Evolutionary conservation across 2,329 filamentous ascomycete genomes (phyloP).

Genomic region (Septoria petroselini): DNA sequence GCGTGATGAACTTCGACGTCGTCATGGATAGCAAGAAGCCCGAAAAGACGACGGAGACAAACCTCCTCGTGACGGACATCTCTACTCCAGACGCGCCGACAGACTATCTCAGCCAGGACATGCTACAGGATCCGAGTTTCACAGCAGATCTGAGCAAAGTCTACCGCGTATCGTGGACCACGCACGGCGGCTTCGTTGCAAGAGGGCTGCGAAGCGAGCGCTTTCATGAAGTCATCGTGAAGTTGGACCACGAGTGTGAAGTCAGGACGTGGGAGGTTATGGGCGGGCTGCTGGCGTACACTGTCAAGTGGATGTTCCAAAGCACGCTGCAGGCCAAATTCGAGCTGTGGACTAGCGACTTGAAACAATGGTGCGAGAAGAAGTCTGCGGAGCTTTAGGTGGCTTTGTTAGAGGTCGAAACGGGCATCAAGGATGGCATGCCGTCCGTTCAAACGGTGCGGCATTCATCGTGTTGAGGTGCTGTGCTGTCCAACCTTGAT

Average conservation of each 20-base stretch:
- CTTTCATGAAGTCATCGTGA: conserved; percentile 33
- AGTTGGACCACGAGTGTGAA: conserved; percentile 29
- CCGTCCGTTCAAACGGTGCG: no score
- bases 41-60: conserved; percentile 19
- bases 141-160: conserved; percentile 25
- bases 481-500: no score
- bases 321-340: conserved; percentile 33
- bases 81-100: conserved; percentile 29
- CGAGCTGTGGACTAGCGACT: conserved; percentile 28
- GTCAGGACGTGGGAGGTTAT: conserved; percentile 34
- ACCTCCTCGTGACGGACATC: conserved; percentile 30
- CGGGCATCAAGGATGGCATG: no score
- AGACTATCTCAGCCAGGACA: conserved; percentile 24
- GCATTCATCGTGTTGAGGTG: no score
- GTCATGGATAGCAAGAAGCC: conserved; percentile 33
- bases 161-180: conserved; percentile 31
- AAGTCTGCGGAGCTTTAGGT: not conserved
- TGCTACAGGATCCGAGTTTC: conserved; percentile 20
- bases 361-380: conserved; percentile 30
- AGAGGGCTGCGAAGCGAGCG: conserved; percentile 30
- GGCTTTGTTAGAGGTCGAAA: no score
- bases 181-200: conserved; percentile 26
- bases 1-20: conserved; percentile 28
- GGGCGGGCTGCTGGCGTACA: conserved; percentile 30
- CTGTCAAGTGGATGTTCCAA: conserved; percentile 33